Evolutionary conservation across 805 yeast species (phyloP).

Genomic region (Scheffersomyces amazonensis): DNA sequence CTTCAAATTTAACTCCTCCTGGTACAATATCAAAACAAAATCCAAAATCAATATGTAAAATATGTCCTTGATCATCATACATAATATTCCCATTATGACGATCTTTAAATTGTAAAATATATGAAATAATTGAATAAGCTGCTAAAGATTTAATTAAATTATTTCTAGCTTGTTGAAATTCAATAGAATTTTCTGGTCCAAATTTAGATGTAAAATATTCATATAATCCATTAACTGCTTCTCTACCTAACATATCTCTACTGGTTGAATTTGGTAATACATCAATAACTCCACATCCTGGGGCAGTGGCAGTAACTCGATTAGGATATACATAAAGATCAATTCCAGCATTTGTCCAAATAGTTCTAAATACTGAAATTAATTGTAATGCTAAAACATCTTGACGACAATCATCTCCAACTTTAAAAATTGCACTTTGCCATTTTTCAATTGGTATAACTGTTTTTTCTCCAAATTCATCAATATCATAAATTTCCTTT

Average conservation of each 20-base stretch:
- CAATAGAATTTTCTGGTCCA: conserved; percentile 90
- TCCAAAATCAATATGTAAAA: conserved; percentile 96
- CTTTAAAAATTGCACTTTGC: conserved; percentile 97
- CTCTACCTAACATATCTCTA: conserved; percentile 98
- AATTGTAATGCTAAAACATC: conserved; percentile 92
- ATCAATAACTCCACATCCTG: conserved; percentile 99
- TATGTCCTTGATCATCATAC: conserved; percentile 93
- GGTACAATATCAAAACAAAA: conserved; percentile 98
- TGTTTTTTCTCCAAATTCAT: conserved; percentile 31
- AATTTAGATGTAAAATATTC: conserved; percentile 89
- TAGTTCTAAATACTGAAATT: conserved; percentile 85
- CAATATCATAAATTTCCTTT: conserved; percentile 48
- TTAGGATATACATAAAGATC: conserved; percentile 92
- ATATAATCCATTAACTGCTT: conserved; percentile 94
- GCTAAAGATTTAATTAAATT: conserved; percentile 93
- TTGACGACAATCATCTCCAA: conserved; percentile 98
- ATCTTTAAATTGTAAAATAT: conserved; percentile 89
- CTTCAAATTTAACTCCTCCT: conserved; percentile 97
- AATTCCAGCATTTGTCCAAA: conserved; percentile 84
- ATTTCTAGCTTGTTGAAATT: conserved; percentile 86
- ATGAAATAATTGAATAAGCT: conserved; percentile 89
- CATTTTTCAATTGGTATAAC: conserved; percentile 58
- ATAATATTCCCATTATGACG: conserved; percentile 97
- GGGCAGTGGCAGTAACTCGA: conserved; percentile 97
- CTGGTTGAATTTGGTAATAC: conserved; percentile 93